Percentiles rank a stretch among this genome's conserved stretches.
Evolutionary conservation across 768 basidiomycete species (phyloP).

Genomic region (Lactarius sp.): DNA sequence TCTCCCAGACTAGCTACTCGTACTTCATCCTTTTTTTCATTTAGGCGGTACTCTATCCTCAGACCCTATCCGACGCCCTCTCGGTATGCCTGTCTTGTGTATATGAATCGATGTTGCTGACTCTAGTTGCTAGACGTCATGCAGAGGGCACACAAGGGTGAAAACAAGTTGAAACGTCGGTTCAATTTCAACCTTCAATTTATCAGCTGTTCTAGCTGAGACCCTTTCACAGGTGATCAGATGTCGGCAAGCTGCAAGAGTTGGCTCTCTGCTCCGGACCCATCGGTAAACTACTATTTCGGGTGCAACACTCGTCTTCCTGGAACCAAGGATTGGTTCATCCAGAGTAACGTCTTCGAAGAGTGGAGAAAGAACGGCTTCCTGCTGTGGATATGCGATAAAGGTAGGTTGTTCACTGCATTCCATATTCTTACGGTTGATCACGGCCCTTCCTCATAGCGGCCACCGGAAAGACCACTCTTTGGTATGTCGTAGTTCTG

Average conservation of each 20-base stretch:
- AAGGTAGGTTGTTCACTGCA: not conserved
- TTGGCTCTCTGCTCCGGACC: not conserved
- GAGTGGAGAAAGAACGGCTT: not conserved
- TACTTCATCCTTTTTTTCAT: not conserved
- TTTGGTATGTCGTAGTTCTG: not conserved
- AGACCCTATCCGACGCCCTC: not conserved
- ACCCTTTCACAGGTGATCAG: not conserved
- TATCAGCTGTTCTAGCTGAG: not conserved
- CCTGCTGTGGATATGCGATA: not conserved
- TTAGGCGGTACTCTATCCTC: not conserved
- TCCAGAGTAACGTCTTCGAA: not conserved
- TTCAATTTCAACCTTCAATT: not conserved
- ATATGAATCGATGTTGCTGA: not conserved
- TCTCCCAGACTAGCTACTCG: not conserved
- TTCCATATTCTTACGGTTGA: not conserved
- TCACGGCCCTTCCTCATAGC: not conserved
- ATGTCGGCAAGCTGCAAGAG: not conserved
- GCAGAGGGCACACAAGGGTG: not conserved
- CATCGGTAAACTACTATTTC: not conserved
- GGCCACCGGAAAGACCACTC: not conserved
- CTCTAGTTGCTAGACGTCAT: not conserved
- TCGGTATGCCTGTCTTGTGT: not conserved
- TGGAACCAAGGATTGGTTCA: not conserved
- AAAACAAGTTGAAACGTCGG: not conserved
- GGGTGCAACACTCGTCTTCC: not conserved